phyloP scores from a whole-genome alignment of 495 filamentous ascomycete species.

The Aspergillus cristatus region DNA sequence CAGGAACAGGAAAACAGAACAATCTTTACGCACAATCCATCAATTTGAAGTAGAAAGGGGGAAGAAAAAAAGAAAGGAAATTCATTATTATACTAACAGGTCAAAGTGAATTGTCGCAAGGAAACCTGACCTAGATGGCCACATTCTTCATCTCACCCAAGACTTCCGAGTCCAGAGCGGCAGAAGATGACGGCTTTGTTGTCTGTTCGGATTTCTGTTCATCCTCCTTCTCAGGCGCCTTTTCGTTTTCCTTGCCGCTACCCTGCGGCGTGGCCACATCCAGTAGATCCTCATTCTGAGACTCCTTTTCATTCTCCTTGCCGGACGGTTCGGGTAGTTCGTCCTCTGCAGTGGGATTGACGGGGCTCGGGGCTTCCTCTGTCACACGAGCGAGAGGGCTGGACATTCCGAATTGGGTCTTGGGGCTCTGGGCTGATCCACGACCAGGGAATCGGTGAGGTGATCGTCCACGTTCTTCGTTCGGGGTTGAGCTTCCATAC shows the following conservation, averaged over 20 bases:
- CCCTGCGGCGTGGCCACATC: conserved; percentile 37
- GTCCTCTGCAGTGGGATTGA: conserved; percentile 21
- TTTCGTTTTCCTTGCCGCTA: conserved; percentile 31
- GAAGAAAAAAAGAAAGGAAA: conserved; percentile 7
- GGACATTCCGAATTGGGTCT: conserved; percentile 40
- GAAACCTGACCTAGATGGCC: conserved; percentile 31
- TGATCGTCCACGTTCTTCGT: conserved; percentile 45
- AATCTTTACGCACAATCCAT: conserved; percentile 13
- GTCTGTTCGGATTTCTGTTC: conserved; percentile 20
- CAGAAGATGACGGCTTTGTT: conserved; percentile 18
- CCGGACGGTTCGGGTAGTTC: conserved; percentile 22
- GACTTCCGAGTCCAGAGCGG: conserved; percentile 29
- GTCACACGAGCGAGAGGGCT: conserved; percentile 46
- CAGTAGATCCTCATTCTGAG: conserved; percentile 32
- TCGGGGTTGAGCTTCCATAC: conserved; percentile 42
- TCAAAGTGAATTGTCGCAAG: conserved; percentile 1
- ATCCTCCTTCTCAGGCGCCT: conserved; percentile 14
- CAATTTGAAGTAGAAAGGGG: conserved; percentile 5
- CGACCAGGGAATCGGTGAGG: conserved; percentile 44
- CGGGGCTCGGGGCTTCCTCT: conserved; percentile 36
- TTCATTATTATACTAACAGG: neutral
- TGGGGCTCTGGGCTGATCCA: conserved; percentile 37
- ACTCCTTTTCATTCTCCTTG: conserved; percentile 23
- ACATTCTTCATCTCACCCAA: conserved; percentile 50
- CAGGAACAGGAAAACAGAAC: conserved; percentile 4